These are phyloP conservation scores for Podila epicladia DNA, from an alignment of 192 early-diverging fungal genomes.

Conservation along the genomic window DNA sequence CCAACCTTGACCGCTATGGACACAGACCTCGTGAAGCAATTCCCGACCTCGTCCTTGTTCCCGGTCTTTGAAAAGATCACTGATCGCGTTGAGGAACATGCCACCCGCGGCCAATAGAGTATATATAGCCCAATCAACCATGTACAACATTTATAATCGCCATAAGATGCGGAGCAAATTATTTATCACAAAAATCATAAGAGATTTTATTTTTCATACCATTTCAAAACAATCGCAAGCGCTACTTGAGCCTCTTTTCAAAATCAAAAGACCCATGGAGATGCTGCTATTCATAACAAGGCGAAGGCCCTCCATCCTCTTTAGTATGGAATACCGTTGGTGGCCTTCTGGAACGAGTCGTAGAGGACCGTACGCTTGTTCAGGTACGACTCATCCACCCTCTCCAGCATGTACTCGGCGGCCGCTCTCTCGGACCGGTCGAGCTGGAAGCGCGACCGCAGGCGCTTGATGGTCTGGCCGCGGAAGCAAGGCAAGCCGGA, in stretches of 20 bases:
- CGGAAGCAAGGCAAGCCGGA: slow-evolving; percentile 99
- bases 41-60: slow-evolving; percentile 61
- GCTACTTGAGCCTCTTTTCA: too few species aligned
- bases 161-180: not conserved
- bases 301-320: not conserved
- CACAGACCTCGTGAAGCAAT: slow-evolving; percentile 55
- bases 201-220: not conserved
- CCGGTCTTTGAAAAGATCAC: slow-evolving; percentile 63
- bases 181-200: not conserved
- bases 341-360: slow-evolving; percentile 85
- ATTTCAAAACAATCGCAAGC: not conserved
- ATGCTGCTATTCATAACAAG: not conserved
- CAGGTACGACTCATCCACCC: slow-evolving; percentile 91
- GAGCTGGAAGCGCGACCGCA: slow-evolving; percentile 88
- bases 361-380: slow-evolving; percentile 90
- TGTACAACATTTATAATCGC: not conserved
- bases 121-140: not conserved
- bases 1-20: slow-evolving; percentile 75
- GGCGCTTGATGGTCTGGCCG: slow-evolving; percentile 89
- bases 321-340: slow-evolving; percentile 71
- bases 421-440: slow-evolving; percentile 91
- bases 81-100: slow-evolving; percentile 49
- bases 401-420: slow-evolving; percentile 93
- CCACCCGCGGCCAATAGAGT: slow-evolving; percentile 25
- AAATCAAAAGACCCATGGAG: too few species aligned